Evolutionary conservation across 2,329 filamentous ascomycete species (phyloP).

Genomic region (Drechslerella coelobrocha): DNA sequence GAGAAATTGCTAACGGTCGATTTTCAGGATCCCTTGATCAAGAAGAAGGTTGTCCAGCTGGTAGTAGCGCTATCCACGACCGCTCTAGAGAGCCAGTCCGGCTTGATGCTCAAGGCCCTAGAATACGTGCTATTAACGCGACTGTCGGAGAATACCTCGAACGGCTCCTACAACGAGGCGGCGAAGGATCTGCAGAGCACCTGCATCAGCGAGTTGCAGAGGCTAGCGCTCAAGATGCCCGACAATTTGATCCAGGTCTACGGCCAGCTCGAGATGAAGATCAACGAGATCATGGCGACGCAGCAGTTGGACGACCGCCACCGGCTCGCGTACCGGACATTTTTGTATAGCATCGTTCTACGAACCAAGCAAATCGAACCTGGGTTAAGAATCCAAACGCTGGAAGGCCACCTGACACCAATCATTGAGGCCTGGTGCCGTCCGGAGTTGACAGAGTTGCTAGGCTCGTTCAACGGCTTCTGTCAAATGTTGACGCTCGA

Average conservation of each 20-base stretch:
- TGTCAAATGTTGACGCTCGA: constrained; percentile 79
- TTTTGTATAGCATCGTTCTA: constrained; percentile 92
- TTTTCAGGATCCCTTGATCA: constrained; percentile 83
- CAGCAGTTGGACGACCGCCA: constrained; percentile 80
- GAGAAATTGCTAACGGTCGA: constrained; percentile 72
- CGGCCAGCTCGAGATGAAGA: constrained; percentile 80
- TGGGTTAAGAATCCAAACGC: constrained; percentile 71
- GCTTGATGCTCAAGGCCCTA: constrained; percentile 85
- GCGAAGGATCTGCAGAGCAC: constrained; percentile 87
- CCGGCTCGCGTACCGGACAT: constrained; percentile 83
- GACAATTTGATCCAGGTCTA: constrained; percentile 89
- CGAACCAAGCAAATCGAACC: constrained; percentile 78
- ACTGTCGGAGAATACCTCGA: constrained; percentile 73
- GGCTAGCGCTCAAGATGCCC: constrained; percentile 86
- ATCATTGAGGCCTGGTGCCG: constrained; percentile 82
- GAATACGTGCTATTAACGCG: constrained; percentile 81
- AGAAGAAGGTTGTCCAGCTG: constrained; percentile 79
- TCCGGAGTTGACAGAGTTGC: constrained; percentile 69
- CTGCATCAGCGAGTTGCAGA: constrained; percentile 84
- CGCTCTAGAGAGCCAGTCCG: constrained; percentile 76
- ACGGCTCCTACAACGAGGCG: constrained; percentile 79
- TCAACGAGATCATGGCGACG: constrained; percentile 78
- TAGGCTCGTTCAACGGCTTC: constrained; percentile 79
- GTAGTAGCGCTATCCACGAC: constrained; percentile 84
- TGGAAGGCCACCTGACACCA: constrained; percentile 80